These are phyloP conservation scores for Globisporangium irregulare DNA, from an alignment of 352 stramenopile genomes.

Conservation along the genomic window DNA sequence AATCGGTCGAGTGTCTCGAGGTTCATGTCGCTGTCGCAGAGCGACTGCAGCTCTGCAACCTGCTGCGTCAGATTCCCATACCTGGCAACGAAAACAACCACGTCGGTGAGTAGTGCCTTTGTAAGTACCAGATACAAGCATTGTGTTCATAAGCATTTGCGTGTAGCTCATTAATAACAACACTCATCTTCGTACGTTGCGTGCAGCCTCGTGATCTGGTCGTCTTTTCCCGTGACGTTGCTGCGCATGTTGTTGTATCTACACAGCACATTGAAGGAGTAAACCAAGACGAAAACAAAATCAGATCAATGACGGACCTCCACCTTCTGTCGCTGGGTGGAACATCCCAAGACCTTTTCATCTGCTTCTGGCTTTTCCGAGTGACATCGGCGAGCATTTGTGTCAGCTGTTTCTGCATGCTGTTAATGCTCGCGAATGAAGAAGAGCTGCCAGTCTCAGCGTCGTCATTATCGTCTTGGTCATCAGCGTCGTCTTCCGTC, in stretches of 20 bases:
- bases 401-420: constrained; percentile 29
- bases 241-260: constrained; percentile 33
- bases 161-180: neutral
- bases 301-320: too few relatives aligned
- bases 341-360: constrained; percentile 26
- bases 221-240: constrained; percentile 28
- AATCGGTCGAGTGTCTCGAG: constrained; percentile 37
- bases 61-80: constrained; percentile 39
- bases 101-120: neutral
- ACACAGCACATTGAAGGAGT: neutral
- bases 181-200: constrained; percentile 13
- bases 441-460: neutral
- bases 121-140: constrained; percentile 2
- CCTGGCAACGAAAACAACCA: constrained; percentile 19
- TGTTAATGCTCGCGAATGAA: constrained; percentile 13
- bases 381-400: constrained; percentile 38
- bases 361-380: constrained; percentile 38
- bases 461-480: constrained; percentile 1
- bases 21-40: constrained; percentile 42
- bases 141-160: neutral
- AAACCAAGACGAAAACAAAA: neutral
- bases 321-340: too few relatives aligned
- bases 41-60: constrained; percentile 33
- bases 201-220: constrained; percentile 17
- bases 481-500: constrained; percentile 28